These are phyloP conservation scores for Conticribra guillardii DNA, from an alignment of 108 stramenopile genomes.

Conservation along the genomic window DNA sequence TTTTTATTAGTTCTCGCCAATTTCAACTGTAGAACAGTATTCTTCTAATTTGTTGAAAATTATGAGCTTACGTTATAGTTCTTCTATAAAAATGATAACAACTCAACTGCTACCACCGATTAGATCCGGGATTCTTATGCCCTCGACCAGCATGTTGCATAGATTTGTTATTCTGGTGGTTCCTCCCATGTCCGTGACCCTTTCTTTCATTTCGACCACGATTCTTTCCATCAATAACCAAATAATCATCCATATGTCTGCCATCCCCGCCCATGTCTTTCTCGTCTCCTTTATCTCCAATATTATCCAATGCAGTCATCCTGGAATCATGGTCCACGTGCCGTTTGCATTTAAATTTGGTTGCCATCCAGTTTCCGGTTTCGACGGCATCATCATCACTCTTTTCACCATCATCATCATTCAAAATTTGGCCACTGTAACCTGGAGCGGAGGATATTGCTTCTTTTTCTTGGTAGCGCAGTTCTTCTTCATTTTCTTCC, in stretches of 20 bases:
- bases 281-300: slow-evolving; percentile 26
- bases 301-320: slow-evolving; percentile 37
- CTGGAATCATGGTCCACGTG: slow-evolving; percentile 74
- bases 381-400: slow-evolving; percentile 21
- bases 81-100: not conserved
- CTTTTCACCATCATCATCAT: slow-evolving; percentile 23
- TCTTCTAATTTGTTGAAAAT: no score
- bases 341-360: slow-evolving; percentile 78
- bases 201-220: slow-evolving; percentile 11
- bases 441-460: slow-evolving; percentile 29
- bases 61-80: no score
- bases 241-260: slow-evolving; percentile 73
- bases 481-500: slow-evolving; percentile 26
- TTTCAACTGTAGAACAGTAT: no score
- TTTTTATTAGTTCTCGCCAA: no score
- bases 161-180: not conserved
- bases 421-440: slow-evolving; percentile 46
- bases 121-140: not conserved
- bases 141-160: not conserved
- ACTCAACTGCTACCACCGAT: not conserved
- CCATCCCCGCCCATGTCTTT: slow-evolving; percentile 72
- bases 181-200: slow-evolving; percentile 4
- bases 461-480: slow-evolving; percentile 25
- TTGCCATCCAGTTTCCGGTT: slow-evolving; percentile 64
- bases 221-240: slow-evolving; percentile 67